phyloP scores from a whole-genome alignment of 441 rosid species.

The Breynia disticha region DNA sequence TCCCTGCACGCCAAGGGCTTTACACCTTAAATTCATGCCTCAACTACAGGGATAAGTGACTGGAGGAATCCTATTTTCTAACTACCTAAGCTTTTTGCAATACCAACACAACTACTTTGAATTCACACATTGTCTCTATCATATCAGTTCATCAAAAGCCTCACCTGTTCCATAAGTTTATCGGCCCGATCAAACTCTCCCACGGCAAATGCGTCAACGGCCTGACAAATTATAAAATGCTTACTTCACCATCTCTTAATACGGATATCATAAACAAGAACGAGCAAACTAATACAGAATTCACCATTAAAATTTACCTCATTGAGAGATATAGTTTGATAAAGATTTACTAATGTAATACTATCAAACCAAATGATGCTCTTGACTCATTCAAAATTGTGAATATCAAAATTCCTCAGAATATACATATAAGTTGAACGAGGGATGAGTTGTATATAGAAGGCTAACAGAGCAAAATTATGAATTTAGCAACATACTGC shows the following conservation, averaged over 20 bases:
- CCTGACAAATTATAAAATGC: conserved; percentile 28
- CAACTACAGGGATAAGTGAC: no score
- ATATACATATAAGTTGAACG: neutral
- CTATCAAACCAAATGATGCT: neutral
- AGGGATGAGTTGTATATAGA: neutral
- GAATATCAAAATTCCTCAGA: neutral
- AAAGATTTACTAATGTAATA: no score
- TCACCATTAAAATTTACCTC: no score
- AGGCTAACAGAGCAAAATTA: neutral
- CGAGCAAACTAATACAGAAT: neutral
- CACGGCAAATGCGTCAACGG: conserved; percentile 33
- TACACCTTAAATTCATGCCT: no score
- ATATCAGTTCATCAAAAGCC: neutral
- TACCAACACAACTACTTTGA: no score
- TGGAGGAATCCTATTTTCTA: no score
- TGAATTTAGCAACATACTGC: conserved; percentile 31
- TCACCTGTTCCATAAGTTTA: conserved; percentile 43
- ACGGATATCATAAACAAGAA: neutral
- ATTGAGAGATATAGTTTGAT: no score
- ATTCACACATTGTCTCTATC: no score
- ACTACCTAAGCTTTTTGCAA: no score
- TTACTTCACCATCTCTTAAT: conserved; percentile 1
- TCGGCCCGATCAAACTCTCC: conserved; percentile 35
- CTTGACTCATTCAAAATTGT: neutral
- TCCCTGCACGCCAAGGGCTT: conserved; percentile 32